Base-by-base conservation (phyloP, 2,329 filamentous ascomycete genomes). In the Colletotrichum cordylinicola region DNA sequence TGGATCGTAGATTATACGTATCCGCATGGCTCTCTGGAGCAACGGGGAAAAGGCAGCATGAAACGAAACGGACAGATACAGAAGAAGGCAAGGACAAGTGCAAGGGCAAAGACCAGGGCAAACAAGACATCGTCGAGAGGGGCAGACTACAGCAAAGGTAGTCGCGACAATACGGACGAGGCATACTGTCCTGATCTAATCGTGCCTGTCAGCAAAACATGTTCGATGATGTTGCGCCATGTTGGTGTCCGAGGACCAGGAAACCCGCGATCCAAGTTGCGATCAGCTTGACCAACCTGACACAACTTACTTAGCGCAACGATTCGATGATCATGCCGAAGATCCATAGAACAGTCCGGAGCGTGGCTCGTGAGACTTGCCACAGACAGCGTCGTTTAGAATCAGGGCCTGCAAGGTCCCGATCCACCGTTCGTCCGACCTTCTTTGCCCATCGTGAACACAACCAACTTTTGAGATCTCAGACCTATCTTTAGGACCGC, bases 61-160 rank as follows among this genome's bases (percentile, higher is more conserved):
- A 0, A n/a, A 6, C 5, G 39, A 43, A 43, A 6, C 3, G 18
- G 8, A 12, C 2, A 43, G 4, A 43, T 4, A 43, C 3, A 29
- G 29, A 29, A 6, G 29, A 29, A 29, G 29, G 29, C 29, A 8
- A 29, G 2, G 29, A 29, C 29, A 8, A 24, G 4, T 24, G 39
- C 39, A 12, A 43, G 0, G 39, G 18, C 16, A 2, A 43, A 10
- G 1, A 43, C 4, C 8, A 43, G 4, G 0, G 39, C 39, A 4
- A 43, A 43, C 0, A n/a, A 12, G 5, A 48, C 2, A n/a, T n/a
- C 18, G 6, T n/a, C 39, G 39, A 48, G 39, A 48, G 3, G 9
- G 5, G 39, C 18, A 48, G 18, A 48, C 18, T 48, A 9, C 1
- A 48, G 1, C 9, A n/a, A 48, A n/a, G 39, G 3, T 18, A n/a